Percentiles rank a stretch among this genome's conserved stretches.
phyloP scores from a whole-genome alignment of 768 basidiomycete species.

The Flagelloscypha sp. region DNA sequence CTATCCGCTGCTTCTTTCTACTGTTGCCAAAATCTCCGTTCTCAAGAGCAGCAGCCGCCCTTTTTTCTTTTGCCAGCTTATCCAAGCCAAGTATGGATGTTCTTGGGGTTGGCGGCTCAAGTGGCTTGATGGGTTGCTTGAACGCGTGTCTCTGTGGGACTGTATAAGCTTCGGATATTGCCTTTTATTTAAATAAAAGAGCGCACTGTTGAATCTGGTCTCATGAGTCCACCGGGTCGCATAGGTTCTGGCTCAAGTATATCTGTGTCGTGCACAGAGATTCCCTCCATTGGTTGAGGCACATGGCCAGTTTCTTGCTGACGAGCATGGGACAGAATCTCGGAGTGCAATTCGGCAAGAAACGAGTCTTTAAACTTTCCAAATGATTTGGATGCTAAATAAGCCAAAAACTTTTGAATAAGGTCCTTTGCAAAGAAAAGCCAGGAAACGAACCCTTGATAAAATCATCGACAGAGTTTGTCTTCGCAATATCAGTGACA shows the following conservation, averaged over 20 bases:
- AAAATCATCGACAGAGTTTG: constrained; percentile 56
- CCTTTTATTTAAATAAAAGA: neutral
- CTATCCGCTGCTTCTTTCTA: constrained; percentile 59
- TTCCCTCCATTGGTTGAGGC: constrained; percentile 61
- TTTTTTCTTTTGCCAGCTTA: constrained; percentile 80
- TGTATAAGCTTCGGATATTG: neutral
- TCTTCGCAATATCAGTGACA: constrained; percentile 75
- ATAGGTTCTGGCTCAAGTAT: constrained; percentile 73
- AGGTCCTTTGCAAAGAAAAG: neutral
- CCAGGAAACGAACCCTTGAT: constrained; percentile 45
- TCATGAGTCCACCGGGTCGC: constrained; percentile 73
- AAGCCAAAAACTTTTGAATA: constrained; percentile 1
- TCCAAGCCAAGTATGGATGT: constrained; percentile 83
- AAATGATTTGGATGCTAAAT: constrained; percentile 65
- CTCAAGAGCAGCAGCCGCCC: constrained; percentile 47
- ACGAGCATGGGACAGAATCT: constrained; percentile 65
- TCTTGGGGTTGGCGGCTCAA: constrained; percentile 72
- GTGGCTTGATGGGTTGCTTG: constrained; percentile 59
- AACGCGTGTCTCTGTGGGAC: constrained; percentile 66
- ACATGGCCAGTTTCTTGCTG: constrained; percentile 49
- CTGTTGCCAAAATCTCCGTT: constrained; percentile 38
- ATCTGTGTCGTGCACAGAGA: constrained; percentile 72
- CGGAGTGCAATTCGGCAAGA: constrained; percentile 68
- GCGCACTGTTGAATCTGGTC: constrained; percentile 41
- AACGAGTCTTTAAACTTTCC: constrained; percentile 81